Evolutionary conservation across 106 monocot species (phyloP).

Genomic region (Dendrobium chrysotoxum): DNA sequence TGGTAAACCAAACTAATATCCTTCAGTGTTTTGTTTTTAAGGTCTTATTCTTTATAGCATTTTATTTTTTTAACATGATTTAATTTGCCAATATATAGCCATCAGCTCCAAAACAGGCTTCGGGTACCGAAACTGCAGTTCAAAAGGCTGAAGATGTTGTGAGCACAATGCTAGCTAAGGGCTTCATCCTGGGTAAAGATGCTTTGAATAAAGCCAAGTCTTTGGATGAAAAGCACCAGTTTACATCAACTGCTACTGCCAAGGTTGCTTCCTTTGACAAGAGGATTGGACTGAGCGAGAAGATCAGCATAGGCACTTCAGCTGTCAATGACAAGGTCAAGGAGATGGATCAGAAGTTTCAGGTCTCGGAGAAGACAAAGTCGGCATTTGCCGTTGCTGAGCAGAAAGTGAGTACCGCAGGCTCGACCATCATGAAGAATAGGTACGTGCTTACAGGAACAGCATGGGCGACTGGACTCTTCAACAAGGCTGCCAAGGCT

Average conservation of each 20-base stretch:
- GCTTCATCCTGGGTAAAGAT: constrained; percentile 75
- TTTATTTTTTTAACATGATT: neutral
- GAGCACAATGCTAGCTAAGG: constrained; percentile 79
- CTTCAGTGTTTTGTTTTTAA: neutral
- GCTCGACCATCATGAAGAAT: constrained; percentile 76
- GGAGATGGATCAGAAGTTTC: constrained; percentile 88
- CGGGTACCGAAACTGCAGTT: constrained; percentile 40
- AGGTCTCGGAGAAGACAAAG: constrained; percentile 81
- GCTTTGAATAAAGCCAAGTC: constrained; percentile 67
- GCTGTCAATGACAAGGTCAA: constrained; percentile 75
- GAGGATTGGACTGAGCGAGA: constrained; percentile 68
- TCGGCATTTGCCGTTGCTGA: constrained; percentile 67
- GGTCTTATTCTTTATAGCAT: neutral
- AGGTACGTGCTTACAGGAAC: constrained; percentile 67
- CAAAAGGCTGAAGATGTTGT: constrained; percentile 85
- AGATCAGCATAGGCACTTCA: constrained; percentile 57
- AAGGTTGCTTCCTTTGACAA: constrained; percentile 59
- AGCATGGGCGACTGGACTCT: constrained; percentile 70
- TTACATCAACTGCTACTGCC: constrained; percentile 75
- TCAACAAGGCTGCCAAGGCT: constrained; percentile 56
- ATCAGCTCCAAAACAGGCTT: constrained; percentile 16
- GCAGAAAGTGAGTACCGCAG: constrained; percentile 74
- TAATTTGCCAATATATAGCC: constrained; percentile 8
- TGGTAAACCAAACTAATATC: constrained; percentile 7
- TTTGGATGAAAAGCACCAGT: constrained; percentile 78